These are phyloP conservation scores for Lactifluus subvellereus DNA, from an alignment of 768 basidiomycete species.

Conservation along the genomic window DNA sequence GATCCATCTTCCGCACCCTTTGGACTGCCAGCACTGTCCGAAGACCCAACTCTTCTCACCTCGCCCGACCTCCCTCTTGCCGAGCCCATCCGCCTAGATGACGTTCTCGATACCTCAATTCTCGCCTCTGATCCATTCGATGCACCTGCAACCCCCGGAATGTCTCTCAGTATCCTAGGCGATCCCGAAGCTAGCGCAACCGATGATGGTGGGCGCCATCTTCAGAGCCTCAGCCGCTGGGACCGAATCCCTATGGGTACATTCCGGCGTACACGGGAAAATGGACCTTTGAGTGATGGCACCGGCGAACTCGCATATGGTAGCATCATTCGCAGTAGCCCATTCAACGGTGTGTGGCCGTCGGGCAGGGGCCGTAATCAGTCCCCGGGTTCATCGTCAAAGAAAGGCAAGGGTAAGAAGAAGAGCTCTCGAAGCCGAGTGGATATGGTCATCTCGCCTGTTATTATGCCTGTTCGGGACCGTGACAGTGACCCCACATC, in stretches of 20 bases:
- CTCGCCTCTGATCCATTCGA: slow-evolving; percentile 49
- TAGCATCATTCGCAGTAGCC: slow-evolving; percentile 19
- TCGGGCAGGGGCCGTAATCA: slow-evolving; percentile 22
- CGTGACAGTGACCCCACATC: slow-evolving; percentile 53
- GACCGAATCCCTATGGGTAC: slow-evolving; percentile 67
- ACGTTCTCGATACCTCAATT: slow-evolving; percentile 71
- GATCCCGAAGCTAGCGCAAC: slow-evolving; percentile 18
- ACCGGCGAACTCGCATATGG: slow-evolving; percentile 18
- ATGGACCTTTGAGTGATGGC: slow-evolving; percentile 24
- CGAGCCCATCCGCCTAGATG: slow-evolving; percentile 61
- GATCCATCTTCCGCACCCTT: slow-evolving; percentile 29
- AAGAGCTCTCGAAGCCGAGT: slow-evolving; percentile 28
- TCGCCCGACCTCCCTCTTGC: slow-evolving; percentile 28
- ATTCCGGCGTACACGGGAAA: slow-evolving; percentile 57
- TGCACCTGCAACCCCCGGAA: not conserved
- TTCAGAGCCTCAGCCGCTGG: slow-evolving; percentile 59
- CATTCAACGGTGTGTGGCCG: slow-evolving; percentile 26
- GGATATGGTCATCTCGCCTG: slow-evolving; percentile 43
- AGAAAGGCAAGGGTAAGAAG: slow-evolving; percentile 32
- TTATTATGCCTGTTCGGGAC: slow-evolving; percentile 42
- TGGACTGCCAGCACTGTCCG: slow-evolving; percentile 23
- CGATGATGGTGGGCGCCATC: slow-evolving; percentile 35
- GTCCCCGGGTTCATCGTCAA: slow-evolving; percentile 23
- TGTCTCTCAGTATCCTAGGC: slow-evolving; percentile 21
- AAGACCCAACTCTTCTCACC: slow-evolving; percentile 33